phyloP scores from a whole-genome alignment of 2,329 filamentous ascomycete species.

The Xylariaceae sp. region DNA sequence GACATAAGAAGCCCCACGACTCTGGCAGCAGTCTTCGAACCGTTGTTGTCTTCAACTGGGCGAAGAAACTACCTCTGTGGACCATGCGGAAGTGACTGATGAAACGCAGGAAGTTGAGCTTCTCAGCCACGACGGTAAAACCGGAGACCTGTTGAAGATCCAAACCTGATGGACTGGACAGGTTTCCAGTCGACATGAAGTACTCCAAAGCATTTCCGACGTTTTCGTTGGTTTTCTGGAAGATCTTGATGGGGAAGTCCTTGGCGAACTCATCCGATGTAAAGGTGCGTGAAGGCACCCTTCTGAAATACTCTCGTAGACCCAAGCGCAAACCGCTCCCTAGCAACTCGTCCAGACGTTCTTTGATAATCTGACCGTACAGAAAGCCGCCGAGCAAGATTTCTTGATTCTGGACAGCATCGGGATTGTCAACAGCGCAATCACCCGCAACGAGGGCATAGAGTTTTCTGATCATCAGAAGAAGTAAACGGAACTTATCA shows the following conservation, averaged over 20 bases:
- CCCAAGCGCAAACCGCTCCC: constrained; percentile 46
- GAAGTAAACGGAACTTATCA: constrained; percentile 88
- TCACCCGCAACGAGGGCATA: constrained; percentile 91
- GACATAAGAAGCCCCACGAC: constrained; percentile 96
- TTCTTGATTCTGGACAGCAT: constrained; percentile 95
- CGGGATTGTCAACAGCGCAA: constrained; percentile 89
- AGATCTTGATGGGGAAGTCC: constrained; percentile 73
- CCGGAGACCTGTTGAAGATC: constrained; percentile 93
- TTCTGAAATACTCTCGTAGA: constrained; percentile 53
- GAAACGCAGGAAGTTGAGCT: constrained; percentile 98
- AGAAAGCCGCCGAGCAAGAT: constrained; percentile 88
- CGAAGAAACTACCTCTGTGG: constrained; percentile 97
- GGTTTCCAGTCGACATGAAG: constrained; percentile 91
- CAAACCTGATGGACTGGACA: constrained; percentile 83
- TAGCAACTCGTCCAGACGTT: constrained; percentile 86
- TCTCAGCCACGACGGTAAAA: constrained; percentile 94
- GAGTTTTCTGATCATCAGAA: constrained; percentile 95
- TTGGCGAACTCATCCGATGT: constrained; percentile 69
- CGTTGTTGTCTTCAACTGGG: constrained; percentile 92
- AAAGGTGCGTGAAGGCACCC: constrained; percentile 62
- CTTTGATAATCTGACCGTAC: constrained; percentile 93
- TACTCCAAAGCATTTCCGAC: constrained; percentile 85
- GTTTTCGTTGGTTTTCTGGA: constrained; percentile 80
- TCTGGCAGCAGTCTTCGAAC: constrained; percentile 93
- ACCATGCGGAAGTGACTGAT: constrained; percentile 99